These are phyloP conservation scores for Scenedesmus sp. DNA, from an alignment of 163 green algal species.

Conservation along the genomic window DNA sequence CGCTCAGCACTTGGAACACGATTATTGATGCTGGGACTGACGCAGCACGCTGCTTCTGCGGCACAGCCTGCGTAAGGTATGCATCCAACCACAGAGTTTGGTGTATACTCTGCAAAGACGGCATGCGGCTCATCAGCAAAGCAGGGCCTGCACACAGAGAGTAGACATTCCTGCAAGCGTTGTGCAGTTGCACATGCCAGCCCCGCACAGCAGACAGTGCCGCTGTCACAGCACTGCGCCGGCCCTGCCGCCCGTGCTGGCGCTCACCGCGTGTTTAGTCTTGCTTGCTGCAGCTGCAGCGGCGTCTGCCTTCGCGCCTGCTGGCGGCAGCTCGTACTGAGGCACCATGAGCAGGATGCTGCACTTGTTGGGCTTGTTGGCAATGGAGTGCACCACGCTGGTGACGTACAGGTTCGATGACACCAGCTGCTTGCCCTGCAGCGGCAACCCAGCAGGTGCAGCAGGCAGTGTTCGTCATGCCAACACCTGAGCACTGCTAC, in stretches of 20 bases:
- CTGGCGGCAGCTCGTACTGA: slow-evolving; percentile 30
- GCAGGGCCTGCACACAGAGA: no score
- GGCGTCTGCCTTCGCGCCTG: not conserved
- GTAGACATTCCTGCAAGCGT: not conserved
- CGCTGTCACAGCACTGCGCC: no score
- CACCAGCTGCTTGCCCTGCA: slow-evolving; percentile 48
- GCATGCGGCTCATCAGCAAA: no score
- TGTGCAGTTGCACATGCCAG: not conserved
- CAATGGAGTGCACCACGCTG: not conserved
- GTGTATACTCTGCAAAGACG: no score
- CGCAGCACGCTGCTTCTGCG: not conserved
- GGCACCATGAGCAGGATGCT: slow-evolving; percentile 39
- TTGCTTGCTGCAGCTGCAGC: not conserved
- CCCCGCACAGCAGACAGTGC: not conserved
- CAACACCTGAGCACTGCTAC: not conserved
- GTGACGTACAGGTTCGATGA: not conserved
- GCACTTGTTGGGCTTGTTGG: slow-evolving; percentile 15
- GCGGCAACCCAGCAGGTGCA: not conserved
- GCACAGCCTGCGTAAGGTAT: not conserved
- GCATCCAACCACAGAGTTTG: no score
- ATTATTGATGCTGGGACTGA: not conserved
- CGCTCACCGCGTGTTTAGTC: not conserved
- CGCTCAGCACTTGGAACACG: no score
- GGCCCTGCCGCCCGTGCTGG: not conserved
- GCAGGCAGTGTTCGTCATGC: not conserved